Evolutionary conservation across 768 basidiomycete species (phyloP).

Genomic region (Lentinula raphanica): DNA sequence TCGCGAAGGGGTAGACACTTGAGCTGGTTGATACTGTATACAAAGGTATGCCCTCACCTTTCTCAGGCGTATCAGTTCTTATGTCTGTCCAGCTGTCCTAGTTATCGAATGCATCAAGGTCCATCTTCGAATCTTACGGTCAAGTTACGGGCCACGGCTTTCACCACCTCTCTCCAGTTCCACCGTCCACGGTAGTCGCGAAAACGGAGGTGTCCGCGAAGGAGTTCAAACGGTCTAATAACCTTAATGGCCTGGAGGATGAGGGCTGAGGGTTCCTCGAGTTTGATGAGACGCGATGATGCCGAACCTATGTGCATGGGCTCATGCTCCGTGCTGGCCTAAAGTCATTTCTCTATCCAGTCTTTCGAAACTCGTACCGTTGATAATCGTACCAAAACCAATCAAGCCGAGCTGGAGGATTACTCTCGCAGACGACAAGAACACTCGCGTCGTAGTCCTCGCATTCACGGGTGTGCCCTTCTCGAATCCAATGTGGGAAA

Average conservation of each 20-base stretch:
- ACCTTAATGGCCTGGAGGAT: constrained; percentile 56
- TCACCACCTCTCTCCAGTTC: constrained; percentile 42
- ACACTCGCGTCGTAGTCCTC: constrained; percentile 79
- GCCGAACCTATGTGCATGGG: constrained; percentile 58
- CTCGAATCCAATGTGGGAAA: constrained; percentile 37
- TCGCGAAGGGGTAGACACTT: constrained; percentile 66
- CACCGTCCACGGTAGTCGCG: constrained; percentile 24
- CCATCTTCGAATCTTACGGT: constrained; percentile 82
- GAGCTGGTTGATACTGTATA: constrained; percentile 81
- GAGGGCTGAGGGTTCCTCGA: no score
- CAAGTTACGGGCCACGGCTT: constrained; percentile 77
- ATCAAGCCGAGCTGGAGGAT: constrained; percentile 92
- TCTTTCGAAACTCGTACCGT: background rate
- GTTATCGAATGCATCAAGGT: constrained; percentile 88
- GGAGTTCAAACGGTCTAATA: constrained; percentile 41
- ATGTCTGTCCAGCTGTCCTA: constrained; percentile 28
- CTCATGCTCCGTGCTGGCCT: constrained; percentile 95
- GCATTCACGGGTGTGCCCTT: constrained; percentile 82
- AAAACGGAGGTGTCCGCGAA: constrained; percentile 37
- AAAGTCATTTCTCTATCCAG: constrained; percentile 44
- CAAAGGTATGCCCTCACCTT: constrained; percentile 57
- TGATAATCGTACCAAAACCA: constrained; percentile 50
- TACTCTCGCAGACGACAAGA: constrained; percentile 82
- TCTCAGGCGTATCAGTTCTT: background rate
- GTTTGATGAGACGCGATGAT: constrained; percentile 58